Conservation (phyloP, 306 rosid species). For the Argentina anserina region DNA sequence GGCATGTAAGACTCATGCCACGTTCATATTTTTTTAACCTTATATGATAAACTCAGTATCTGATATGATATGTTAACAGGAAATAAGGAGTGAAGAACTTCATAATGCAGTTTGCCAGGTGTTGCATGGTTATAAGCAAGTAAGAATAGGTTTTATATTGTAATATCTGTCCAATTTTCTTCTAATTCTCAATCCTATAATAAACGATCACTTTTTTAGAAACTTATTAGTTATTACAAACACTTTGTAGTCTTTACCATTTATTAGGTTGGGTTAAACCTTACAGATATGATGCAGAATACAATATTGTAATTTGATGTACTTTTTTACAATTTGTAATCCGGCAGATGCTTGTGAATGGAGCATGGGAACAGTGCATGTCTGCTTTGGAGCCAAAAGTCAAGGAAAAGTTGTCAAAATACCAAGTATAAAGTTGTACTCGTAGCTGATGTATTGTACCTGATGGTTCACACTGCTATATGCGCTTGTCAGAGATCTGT, state of each 20-base stretch:
- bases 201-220: neutral
- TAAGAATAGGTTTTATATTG: conserved; percentile 33
- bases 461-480: conserved; percentile 14
- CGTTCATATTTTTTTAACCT: conserved; percentile 2
- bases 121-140: conserved; percentile 96
- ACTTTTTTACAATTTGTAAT: neutral
- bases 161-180: conserved; percentile 1
- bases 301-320: conserved; percentile 5
- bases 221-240: neutral
- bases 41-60: conserved; percentile 11
- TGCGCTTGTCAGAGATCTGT: conserved; percentile 36
- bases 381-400: conserved; percentile 86
- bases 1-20: conserved; percentile 72
- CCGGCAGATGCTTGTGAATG: conserved; percentile 84
- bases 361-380: conserved; percentile 98
- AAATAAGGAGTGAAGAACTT: conserved; percentile 89
- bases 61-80: conserved; percentile 41
- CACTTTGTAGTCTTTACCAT: neutral
- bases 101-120: conserved; percentile 91
- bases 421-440: conserved; percentile 53
- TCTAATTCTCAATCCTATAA: neutral
- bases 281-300: neutral
- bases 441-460: conserved; percentile 2
- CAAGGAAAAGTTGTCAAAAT: conserved; percentile 85
- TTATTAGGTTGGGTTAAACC: neutral